These are phyloP conservation scores for Wickerhamomyces canadensis DNA, from an alignment of 805 yeast species.

Conservation along the genomic window DNA sequence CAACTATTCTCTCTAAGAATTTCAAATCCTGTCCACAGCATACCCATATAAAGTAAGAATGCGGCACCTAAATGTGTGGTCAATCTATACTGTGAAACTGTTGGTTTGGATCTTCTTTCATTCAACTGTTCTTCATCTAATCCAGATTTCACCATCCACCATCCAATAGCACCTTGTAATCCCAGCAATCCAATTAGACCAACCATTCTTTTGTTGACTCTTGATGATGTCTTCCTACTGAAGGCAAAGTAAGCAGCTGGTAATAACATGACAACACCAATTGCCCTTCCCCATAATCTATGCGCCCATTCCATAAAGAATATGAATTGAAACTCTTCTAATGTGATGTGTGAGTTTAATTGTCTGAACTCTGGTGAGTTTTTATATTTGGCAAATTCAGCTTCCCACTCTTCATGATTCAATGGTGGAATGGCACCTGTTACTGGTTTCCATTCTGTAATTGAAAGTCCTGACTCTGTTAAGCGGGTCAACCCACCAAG, in stretches of 20 bases:
- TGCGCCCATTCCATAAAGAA: conserved; percentile 98
- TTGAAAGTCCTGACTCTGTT: conserved; percentile 92
- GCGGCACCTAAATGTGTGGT: conserved; percentile 95
- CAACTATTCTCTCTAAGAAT: conserved; percentile 70
- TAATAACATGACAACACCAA: conserved; percentile 74
- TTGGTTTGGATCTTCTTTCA: conserved; percentile 88
- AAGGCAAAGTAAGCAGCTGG: conserved; percentile 84
- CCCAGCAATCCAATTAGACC: conserved; percentile 78
- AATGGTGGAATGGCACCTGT: conserved; percentile 93
- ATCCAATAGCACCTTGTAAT: conserved; percentile 91
- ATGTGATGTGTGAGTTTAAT: conserved; percentile 78
- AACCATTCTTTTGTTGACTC: conserved; percentile 60
- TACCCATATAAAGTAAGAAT: conserved; percentile 78
- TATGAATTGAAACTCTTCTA: conserved; percentile 92
- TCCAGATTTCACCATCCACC: conserved; percentile 99
- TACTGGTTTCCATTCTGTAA: conserved; percentile 98
- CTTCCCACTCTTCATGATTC: conserved; percentile 75
- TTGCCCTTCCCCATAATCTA: conserved; percentile 84
- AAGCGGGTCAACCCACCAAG: conserved; percentile 93
- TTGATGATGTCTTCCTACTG: conserved; percentile 57
- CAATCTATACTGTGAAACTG: conserved; percentile 91
- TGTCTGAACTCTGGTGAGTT: conserved; percentile 88
- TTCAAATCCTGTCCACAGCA: conserved; percentile 86
- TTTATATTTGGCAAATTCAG: conserved; percentile 74
- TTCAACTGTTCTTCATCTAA: conserved; percentile 72